phyloP scores from a whole-genome alignment of 2,329 filamentous ascomycete species.

The Lachnellula suecica region DNA sequence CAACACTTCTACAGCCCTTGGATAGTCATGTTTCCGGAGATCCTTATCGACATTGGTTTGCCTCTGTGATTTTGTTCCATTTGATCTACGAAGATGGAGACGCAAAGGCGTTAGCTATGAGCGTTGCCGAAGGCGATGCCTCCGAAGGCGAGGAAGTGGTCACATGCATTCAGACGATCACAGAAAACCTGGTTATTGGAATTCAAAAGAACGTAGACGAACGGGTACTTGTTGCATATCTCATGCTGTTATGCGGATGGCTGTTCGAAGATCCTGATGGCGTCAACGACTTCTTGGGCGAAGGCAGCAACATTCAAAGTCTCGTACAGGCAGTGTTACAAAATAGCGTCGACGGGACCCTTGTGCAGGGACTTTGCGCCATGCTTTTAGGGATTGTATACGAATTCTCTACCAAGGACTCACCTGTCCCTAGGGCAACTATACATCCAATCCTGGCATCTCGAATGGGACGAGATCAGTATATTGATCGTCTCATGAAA shows the following conservation, averaged over 20 bases:
- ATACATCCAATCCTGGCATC: constrained; percentile 76
- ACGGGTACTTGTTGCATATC: constrained; percentile 76
- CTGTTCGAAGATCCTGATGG: constrained; percentile 89
- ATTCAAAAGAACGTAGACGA: constrained; percentile 76
- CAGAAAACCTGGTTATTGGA: constrained; percentile 80
- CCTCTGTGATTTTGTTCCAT: constrained; percentile 82
- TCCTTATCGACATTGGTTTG: constrained; percentile 88
- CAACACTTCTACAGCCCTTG: constrained; percentile 71
- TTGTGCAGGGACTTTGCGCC: constrained; percentile 81
- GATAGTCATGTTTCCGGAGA: constrained; percentile 65
- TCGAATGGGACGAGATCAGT: constrained; percentile 81
- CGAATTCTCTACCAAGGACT: constrained; percentile 97
- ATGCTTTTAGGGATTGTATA: constrained; percentile 86
- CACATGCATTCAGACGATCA: constrained; percentile 85
- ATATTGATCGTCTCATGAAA: constrained; percentile 76
- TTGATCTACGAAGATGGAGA: constrained; percentile 77
- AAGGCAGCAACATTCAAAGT: constrained; percentile 89
- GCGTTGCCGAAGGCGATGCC: constrained; percentile 84
- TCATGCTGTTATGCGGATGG: constrained; percentile 88
- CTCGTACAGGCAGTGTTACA: constrained; percentile 72
- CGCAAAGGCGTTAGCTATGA: constrained; percentile 77
- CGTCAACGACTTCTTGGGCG: constrained; percentile 88
- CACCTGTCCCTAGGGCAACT: constrained; percentile 78
- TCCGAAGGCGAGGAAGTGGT: constrained; percentile 91
- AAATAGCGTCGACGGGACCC: constrained; percentile 56